These are phyloP conservation scores for Chlorella ohadii DNA, from an alignment of 139 green algal genomes.

Conservation along the genomic window DNA sequence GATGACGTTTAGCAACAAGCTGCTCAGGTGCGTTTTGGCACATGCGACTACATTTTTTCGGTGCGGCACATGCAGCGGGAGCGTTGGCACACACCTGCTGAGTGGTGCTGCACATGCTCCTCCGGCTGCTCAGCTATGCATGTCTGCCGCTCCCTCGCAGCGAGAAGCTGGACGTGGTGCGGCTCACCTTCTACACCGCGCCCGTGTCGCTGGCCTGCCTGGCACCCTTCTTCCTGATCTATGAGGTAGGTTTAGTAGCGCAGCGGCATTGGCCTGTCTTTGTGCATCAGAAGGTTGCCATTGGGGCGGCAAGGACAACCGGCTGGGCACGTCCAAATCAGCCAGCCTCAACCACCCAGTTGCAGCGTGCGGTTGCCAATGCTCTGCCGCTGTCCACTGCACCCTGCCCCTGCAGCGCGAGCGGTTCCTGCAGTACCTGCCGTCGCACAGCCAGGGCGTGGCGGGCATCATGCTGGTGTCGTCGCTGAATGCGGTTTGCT, in stretches of 20 bases:
- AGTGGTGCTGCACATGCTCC: too few relatives aligned
- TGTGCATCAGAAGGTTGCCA: too few relatives aligned
- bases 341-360: neutral
- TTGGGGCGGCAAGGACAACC: too few relatives aligned
- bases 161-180: slow-evolving; percentile 75
- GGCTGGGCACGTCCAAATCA: too few relatives aligned
- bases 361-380: neutral
- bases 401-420: neutral
- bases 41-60: too few relatives aligned
- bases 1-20: slow-evolving; percentile 57
- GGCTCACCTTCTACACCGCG: slow-evolving; percentile 83
- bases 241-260: slow-evolving; percentile 26
- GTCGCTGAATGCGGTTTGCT: slow-evolving; percentile 28
- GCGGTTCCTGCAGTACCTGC: neutral
- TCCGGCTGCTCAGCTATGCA: too few relatives aligned
- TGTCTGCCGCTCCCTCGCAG: too few relatives aligned
- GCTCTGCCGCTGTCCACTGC: neutral
- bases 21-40: slow-evolving; percentile 30
- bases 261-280: too few relatives aligned
- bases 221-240: slow-evolving; percentile 58
- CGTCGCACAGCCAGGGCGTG: neutral
- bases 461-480: slow-evolving; percentile 4
- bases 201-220: slow-evolving; percentile 65
- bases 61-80: too few relatives aligned
- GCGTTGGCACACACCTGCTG: too few relatives aligned